Base-by-base conservation (phyloP, 2,329 filamentous ascomycete species). In the Parascedosporium putredinis region DNA sequence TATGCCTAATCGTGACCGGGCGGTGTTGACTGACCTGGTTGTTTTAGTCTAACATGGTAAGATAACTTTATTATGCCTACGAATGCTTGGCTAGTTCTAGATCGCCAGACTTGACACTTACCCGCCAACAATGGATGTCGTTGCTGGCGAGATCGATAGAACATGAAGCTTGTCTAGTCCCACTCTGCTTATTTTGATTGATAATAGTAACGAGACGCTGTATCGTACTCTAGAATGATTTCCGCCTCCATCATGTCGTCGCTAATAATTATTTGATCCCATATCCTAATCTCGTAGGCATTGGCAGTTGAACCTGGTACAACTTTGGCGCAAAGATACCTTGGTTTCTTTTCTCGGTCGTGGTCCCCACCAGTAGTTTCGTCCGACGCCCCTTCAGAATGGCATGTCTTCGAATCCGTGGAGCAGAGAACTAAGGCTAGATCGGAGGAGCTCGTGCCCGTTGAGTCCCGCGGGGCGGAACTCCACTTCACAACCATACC, bases 161-260 rank as follows among this genome's bases (percentile, higher is more conserved):
- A n/a, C n/a, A n/a, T n/a, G n/a, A n/a, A n/a, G n/a, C n/a, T n/a
- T n/a, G n/a, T n/a, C n/a, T n/a, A n/a, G n/a, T n/a, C n/a, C n/a
- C n/a, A n/a, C n/a, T n/a, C n/a, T n/a, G n/a, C n/a, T n/a, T n/a
- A n/a, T n/a, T n/a, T n/a, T n/a, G n/a, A n/a, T n/a, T n/a, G n/a
- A 42, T 70, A 67, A 54, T 70, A 72, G 48, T 69, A 72, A 49
- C 70, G 58, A n/a, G 69, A 68, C 6, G 55, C 63, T 2, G 57
- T 50, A 55, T 73, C 69, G 53, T 70, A 73, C 54, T 72, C 67
- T 8, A 72, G 52, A 25, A 70, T 51, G 3, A 72, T 63, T 57
- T 73, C 70, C 0, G 52, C 55, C 33, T 65, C 60, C 67, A 73
- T 72, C 52, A 56, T 45, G 1, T 61, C 58, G 4, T 63, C 55